A percentile compares a stretch with the other conserved stretches of the same genome.
phyloP scores from a whole-genome alignment of 164 flowering plant species.

The Tinospora cordifolia region DNA sequence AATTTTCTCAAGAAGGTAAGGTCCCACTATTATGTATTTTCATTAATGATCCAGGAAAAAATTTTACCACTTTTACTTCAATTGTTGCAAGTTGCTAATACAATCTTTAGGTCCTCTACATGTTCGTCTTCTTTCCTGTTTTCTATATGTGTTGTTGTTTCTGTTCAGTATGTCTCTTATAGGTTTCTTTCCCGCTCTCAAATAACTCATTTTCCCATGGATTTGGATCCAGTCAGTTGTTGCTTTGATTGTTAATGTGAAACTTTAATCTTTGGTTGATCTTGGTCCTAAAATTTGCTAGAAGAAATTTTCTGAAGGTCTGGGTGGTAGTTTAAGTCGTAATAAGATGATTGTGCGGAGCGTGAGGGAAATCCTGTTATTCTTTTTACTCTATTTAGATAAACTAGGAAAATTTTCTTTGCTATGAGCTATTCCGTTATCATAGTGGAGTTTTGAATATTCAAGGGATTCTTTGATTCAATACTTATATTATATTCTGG shows the following conservation, averaged over 20 bases:
- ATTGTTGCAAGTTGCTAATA: not conserved
- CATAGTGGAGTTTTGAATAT: too few species aligned
- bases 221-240: not conserved
- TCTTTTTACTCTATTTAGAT: not conserved
- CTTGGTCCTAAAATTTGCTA: not conserved
- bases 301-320: not conserved
- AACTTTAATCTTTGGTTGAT: not conserved
- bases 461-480: too few species aligned
- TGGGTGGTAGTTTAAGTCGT: not conserved
- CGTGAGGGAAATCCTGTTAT: not conserved
- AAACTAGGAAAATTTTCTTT: too few species aligned
- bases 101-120: not conserved
- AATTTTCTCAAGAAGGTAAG: slow-evolving; percentile 74
- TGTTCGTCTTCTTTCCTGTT: not conserved
- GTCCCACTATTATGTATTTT: not conserved
- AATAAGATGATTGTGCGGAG: not conserved
- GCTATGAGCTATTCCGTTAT: too few species aligned
- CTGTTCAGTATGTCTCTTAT: not conserved
- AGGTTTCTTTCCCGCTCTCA: not conserved
- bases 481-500: too few species aligned
- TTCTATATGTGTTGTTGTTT: not conserved
- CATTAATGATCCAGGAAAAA: not conserved
- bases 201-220: not conserved
- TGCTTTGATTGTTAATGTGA: not conserved
- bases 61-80: not conserved